Conservation (phyloP, 176 grass and related monocot species). For the Puya raimondii region DNA sequence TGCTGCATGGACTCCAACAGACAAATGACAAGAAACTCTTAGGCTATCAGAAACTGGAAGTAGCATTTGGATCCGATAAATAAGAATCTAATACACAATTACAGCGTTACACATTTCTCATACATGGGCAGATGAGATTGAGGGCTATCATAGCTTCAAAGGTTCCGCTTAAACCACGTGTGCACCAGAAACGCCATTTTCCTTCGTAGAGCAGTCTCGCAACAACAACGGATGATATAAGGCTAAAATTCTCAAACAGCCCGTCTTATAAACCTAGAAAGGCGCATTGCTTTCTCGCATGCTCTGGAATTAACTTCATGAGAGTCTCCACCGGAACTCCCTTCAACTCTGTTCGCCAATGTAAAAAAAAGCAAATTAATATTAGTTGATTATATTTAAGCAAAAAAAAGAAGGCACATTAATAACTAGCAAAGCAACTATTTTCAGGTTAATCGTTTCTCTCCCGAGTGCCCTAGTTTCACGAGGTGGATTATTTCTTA, state of each 20-base stretch:
- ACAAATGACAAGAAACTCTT: not conserved
- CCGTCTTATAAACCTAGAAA: constrained; percentile 46
- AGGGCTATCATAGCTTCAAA: not conserved
- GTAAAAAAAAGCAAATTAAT: not conserved
- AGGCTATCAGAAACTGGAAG: not conserved
- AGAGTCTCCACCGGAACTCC: constrained; percentile 51
- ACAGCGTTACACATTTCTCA: not conserved
- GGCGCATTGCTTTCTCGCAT: constrained; percentile 71
- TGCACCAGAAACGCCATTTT: too few species aligned
- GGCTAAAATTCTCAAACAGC: not conserved
- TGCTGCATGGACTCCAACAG: not conserved
- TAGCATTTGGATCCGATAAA: not conserved
- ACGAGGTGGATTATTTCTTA: too few species aligned
- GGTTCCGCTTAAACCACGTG: not conserved
- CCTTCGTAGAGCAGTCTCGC: too few species aligned
- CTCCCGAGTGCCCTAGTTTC: too few species aligned
- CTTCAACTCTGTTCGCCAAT: constrained; percentile 52
- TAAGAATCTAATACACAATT: not conserved
- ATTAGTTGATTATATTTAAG: not conserved
- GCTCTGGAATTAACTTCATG: constrained; percentile 77
- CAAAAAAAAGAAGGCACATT: not conserved
- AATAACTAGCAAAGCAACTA: too few species aligned
- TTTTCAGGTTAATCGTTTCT: too few species aligned
- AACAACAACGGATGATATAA: too few species aligned
- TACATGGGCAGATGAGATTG: not conserved